Evolutionary conservation across 352 stramenopile species (phyloP), one percentile per base, ranked within the genome.

Genomic region (Globisporangium carolinianum): DNA sequence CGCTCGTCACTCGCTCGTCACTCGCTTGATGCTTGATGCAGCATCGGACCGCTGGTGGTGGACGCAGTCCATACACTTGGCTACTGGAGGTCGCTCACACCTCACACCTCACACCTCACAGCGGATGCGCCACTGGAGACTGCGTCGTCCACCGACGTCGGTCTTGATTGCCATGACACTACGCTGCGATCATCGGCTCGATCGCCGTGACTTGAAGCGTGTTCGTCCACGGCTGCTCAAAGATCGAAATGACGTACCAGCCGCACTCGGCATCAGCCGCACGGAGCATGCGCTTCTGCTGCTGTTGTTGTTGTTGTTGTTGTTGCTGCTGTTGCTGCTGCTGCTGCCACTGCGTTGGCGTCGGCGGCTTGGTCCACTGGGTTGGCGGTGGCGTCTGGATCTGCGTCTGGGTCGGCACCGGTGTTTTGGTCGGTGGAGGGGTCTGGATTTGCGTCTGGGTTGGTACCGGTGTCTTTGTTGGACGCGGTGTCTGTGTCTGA

Each of bases 201-300:
- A 46, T 46, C 41, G 41, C 1, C 10, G n/a, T 1, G 10, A 46
- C 41, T 46, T 15, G 10, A 12, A 46, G 8, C 41, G 41, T 46
- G 41, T 46, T n/a, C 1, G 41, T 46, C 41, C 41, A 46, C 41
- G 41, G 14, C 41, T 46, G 41, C 41, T 46, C 41, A 97, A 46
- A 46, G 41, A 46, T 46, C 41, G 41, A n/a, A 46, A 46, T 46
- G 41, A 46, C 10, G 41, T 46, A 46, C 10, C n/a, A 10, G 41
- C 41, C 41, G 41, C 41, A 46, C 41, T 46, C n/a, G 41, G 4
- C 10, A 3, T 15, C n/a, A 12, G 14, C n/a, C 10, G 41, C n/a
- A 1, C 41, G 41, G 41, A 46, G 41, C 41, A 46, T 46, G 41
- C 10, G 41, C 41, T 46, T 46, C 41, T 46, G 41, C 41, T 46